Conservation (phyloP, 2,329 filamentous ascomycete genomes). For the Geosmithia flava region DNA sequence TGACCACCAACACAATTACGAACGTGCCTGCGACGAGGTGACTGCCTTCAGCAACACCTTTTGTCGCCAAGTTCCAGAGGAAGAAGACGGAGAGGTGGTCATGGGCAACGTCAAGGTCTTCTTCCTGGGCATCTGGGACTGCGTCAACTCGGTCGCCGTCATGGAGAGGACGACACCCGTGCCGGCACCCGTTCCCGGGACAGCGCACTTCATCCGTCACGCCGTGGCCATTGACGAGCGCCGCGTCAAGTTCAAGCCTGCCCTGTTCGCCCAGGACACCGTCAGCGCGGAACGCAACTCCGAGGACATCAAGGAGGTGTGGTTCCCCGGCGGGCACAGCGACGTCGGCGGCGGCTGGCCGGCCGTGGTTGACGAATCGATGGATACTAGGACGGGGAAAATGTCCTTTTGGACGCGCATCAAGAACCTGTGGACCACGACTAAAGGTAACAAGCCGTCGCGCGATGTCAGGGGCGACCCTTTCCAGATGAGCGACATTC, state of each 20-base stretch:
- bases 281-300: slow-evolving; percentile 9
- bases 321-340: slow-evolving; percentile 41
- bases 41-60: no score
- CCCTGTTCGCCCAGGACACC: slow-evolving; percentile 29
- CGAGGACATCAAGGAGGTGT: slow-evolving; percentile 35
- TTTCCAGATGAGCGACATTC: slow-evolving; percentile 34
- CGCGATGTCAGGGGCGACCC: slow-evolving; percentile 17
- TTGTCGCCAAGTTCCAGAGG: no score
- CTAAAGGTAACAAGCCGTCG: slow-evolving; percentile 8
- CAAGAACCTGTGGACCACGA: no score
- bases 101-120: slow-evolving; percentile 29
- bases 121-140: slow-evolving; percentile 44
- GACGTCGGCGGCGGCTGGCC: slow-evolving; percentile 43
- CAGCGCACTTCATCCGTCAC: slow-evolving; percentile 34
- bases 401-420: slow-evolving; percentile 15
- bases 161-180: slow-evolving; percentile 23
- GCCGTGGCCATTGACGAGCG: slow-evolving; percentile 41
- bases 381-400: slow-evolving; percentile 16
- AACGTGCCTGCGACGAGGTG: no score
- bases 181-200: slow-evolving; percentile 23
- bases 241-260: slow-evolving; percentile 41
- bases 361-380: slow-evolving; percentile 11
- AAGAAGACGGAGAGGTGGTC: not conserved
- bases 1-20: no score
- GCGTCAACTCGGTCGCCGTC: slow-evolving; percentile 36